These are phyloP conservation scores for Sinapis alba DNA, from an alignment of 441 rosid genomes.

Conservation along the genomic window DNA sequence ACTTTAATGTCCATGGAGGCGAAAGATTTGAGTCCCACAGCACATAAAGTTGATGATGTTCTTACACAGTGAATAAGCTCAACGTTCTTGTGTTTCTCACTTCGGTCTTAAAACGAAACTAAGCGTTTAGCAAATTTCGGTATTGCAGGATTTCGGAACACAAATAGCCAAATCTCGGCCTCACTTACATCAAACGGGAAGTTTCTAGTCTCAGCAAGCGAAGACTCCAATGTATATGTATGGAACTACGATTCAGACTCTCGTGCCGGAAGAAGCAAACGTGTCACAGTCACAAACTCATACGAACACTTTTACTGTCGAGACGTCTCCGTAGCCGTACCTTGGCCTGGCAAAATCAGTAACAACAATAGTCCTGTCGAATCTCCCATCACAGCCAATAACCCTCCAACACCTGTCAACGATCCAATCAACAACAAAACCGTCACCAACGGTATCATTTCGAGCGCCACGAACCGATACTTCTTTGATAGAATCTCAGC, in stretches of 20 bases:
- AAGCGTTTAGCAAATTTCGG: constrained; percentile 2
- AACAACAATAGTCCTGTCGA: constrained; percentile 25
- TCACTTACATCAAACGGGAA: constrained; percentile 81
- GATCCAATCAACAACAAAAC: constrained; percentile 47
- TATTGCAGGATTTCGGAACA: constrained; percentile 82
- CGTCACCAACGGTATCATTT: constrained; percentile 74
- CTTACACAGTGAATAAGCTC: not conserved
- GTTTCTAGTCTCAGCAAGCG: constrained; percentile 89
- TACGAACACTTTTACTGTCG: constrained; percentile 92
- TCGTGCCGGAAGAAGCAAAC: constrained; percentile 73
- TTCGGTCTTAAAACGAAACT: not conserved
- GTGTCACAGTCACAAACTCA: constrained; percentile 65
- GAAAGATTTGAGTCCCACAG: too few species aligned
- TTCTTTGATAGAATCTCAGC: constrained; percentile 91
- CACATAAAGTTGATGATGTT: not conserved
- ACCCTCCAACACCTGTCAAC: constrained; percentile 90
- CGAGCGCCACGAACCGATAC: constrained; percentile 81
- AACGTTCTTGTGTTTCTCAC: not conserved
- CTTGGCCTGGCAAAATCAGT: constrained; percentile 79
- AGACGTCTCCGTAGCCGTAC: constrained; percentile 84
- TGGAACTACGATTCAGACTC: constrained; percentile 94
- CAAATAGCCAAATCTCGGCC: constrained; percentile 93
- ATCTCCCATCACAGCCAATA: constrained; percentile 55
- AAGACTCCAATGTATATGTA: constrained; percentile 86
- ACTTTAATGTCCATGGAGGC: not conserved